Evolutionary conservation across 225 moss, liverwort and hornwort species (phyloP), one percentile per base, ranked within the genome.

Genomic region (Neckera pumila): DNA sequence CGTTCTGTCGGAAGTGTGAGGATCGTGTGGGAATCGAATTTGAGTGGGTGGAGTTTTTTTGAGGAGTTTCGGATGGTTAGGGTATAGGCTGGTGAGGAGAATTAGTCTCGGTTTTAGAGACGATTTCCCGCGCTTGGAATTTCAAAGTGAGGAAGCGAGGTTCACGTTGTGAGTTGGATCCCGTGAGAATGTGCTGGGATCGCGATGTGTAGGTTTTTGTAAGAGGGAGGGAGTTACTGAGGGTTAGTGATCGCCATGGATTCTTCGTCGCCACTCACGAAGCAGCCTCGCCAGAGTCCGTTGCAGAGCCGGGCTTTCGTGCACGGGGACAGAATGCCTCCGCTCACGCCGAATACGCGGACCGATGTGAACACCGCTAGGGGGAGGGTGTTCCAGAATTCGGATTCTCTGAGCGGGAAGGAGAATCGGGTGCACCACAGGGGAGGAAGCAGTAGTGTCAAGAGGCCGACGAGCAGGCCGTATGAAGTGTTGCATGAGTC

Each of bases 281-380:
- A 89, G 88, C 92, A 90, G 85, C 90, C 89, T 56, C 92, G 92
- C 75, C 92, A 91, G 81, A 92, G 93, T 79, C 93, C 93, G 17
- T 21, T 93, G 61, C 93, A 91, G 87, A 92, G 92, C 75, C 86
- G 90, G 84, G 74, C 84, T 20, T 33, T 89, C 34, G 83, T 4
- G 58, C 84, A 70, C 60, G 82, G 94, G 79, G 94, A 94, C 67
- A 84, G 90, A 76, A 94, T 94, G 93, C 94, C 89, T 57, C 93
- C 94, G 31, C 89, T 90, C 31, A 93, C 94, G 59, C 91, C 93
- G 81, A 92, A 93, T n/a, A 91, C 89, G 10, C 91, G 91, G 61
- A 90, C 86, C 45, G 92, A 91, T 57, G 91, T 93, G 82, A 94
- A 93, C 75, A 94, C 91, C 14, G 86, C 87, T 22, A 92, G 88